Percentiles rank a stretch among this genome's conserved stretches.
These are phyloP conservation scores for Bidens hawaiensis DNA, from an alignment of 140 eudicot genomes.

Conservation along the genomic window DNA sequence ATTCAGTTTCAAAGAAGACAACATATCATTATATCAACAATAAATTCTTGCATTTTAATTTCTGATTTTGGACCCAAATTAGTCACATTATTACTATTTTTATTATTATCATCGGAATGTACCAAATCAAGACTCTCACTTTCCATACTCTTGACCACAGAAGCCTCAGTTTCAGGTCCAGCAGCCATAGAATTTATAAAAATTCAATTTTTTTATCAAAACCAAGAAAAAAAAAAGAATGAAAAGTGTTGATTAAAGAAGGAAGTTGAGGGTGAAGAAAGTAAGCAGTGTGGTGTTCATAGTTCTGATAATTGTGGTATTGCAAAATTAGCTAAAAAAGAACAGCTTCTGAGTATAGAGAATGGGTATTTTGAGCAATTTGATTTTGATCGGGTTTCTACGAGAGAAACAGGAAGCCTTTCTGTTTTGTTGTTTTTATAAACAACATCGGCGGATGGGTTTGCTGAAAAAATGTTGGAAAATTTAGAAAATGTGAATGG, in stretches of 20 bases:
- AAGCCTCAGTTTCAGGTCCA: conserved; percentile 48
- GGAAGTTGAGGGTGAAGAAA: conserved; percentile 25
- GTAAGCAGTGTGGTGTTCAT: conserved; percentile 10
- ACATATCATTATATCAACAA: too few species aligned
- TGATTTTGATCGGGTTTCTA: conserved; percentile 49
- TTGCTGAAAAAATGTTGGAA: background rate
- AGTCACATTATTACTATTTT: background rate
- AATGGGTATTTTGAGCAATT: conserved; percentile 50
- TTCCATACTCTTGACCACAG: conserved; percentile 23
- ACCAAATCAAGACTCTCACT: conserved; percentile 29
- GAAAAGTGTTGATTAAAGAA: conserved; percentile 1
- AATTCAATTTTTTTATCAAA: background rate
- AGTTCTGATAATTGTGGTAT: background rate
- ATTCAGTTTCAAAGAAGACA: conserved; percentile 81
- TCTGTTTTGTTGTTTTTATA: conserved; percentile 28
- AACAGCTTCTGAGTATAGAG: conserved; percentile 28
- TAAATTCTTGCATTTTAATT: conserved; percentile 59
- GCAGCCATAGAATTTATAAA: conserved; percentile 66
- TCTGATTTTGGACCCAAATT: conserved; percentile 59
- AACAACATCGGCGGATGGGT: conserved; percentile 26
- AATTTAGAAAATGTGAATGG: background rate
- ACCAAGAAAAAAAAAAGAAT: background rate
- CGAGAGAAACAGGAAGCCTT: conserved; percentile 53
- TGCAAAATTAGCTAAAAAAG: conserved; percentile 17
- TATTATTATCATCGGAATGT: conserved; percentile 14